Percentiles rank a stretch among this genome's conserved stretches.
Evolutionary conservation across 1,284 basidiomycete species (phyloP).

Genomic region (Tilletia indica): DNA sequence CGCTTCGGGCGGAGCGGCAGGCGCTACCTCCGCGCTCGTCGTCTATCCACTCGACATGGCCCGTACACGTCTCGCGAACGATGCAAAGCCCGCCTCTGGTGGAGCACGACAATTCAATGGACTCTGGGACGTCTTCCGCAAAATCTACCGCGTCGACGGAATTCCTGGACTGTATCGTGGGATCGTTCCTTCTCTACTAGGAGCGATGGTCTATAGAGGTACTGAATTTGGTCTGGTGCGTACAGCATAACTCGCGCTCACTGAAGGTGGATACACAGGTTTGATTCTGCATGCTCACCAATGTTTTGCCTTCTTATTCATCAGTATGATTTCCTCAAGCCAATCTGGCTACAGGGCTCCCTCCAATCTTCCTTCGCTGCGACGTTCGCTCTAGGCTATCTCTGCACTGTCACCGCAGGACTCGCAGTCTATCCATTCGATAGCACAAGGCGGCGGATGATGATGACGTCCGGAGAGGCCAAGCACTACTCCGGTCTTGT

Average conservation of each 20-base stretch:
- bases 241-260: constrained; percentile 76
- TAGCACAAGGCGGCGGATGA: constrained; percentile 70
- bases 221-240: constrained; percentile 63
- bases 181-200: constrained; percentile 88
- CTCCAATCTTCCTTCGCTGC: constrained; percentile 86
- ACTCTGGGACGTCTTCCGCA: constrained; percentile 75
- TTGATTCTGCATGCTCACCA: neutral
- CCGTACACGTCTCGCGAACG: constrained; percentile 95
- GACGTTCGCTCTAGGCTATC: constrained; percentile 86
- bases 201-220: constrained; percentile 95
- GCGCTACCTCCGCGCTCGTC: constrained; percentile 91
- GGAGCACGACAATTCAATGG: constrained; percentile 97
- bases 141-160: constrained; percentile 67
- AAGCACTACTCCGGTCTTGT: constrained; percentile 58
- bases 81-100: constrained; percentile 90
- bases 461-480: constrained; percentile 66
- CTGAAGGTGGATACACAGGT: constrained; percentile 51
- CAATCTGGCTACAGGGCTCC: constrained; percentile 81
- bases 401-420: constrained; percentile 92
- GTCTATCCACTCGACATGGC: constrained; percentile 97
- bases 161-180: constrained; percentile 76
- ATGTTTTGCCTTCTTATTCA: constrained; percentile 23
- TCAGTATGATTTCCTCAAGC: constrained; percentile 62
- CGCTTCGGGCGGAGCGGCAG: constrained; percentile 93
- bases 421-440: constrained; percentile 92